Conservation (phyloP, 345 rosid species). For the Acer saccharum region DNA sequence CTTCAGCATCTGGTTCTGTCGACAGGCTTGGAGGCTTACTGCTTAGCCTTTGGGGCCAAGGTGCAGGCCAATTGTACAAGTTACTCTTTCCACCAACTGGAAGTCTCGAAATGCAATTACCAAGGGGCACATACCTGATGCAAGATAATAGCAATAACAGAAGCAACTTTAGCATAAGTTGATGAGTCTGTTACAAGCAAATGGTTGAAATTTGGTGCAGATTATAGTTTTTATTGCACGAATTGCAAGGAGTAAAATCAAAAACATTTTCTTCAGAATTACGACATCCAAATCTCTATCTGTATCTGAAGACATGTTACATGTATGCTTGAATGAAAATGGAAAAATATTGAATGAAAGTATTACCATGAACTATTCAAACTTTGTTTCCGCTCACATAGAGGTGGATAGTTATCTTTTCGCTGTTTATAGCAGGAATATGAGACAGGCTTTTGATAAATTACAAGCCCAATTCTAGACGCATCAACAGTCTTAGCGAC, state of each 20-base stretch:
- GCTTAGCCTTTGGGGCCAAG: conserved; percentile 80
- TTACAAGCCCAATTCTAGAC: conserved; percentile 75
- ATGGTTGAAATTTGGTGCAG: not conserved
- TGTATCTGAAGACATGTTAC: not conserved
- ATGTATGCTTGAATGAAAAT: not conserved
- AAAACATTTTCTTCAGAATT: conserved; percentile 5
- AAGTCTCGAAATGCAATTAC: conserved; percentile 63
- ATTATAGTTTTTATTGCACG: not conserved
- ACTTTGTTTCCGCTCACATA: conserved; percentile 51
- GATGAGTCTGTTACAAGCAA: not conserved
- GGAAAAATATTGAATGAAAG: conserved; percentile 5
- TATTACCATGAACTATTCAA: conserved; percentile 66
- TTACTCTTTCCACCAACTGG: conserved; percentile 49
- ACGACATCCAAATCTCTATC: not conserved
- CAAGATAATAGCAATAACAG: conserved; percentile 17
- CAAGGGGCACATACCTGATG: conserved; percentile 73
- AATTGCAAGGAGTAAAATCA: no score
- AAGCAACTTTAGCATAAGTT: conserved; percentile 1
- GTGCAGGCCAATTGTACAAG: conserved; percentile 59
- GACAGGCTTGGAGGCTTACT: conserved; percentile 55
- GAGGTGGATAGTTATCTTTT: conserved; percentile 55
- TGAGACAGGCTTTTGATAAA: conserved; percentile 77
- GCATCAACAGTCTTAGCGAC: conserved; percentile 64
- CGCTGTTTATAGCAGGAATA: conserved; percentile 69
- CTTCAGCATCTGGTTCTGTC: conserved; percentile 37